A percentile compares a stretch with the other conserved stretches of the same genome.
phyloP scores from a whole-genome alignment of 306 rosid genomes.

The Morella rubra region DNA sequence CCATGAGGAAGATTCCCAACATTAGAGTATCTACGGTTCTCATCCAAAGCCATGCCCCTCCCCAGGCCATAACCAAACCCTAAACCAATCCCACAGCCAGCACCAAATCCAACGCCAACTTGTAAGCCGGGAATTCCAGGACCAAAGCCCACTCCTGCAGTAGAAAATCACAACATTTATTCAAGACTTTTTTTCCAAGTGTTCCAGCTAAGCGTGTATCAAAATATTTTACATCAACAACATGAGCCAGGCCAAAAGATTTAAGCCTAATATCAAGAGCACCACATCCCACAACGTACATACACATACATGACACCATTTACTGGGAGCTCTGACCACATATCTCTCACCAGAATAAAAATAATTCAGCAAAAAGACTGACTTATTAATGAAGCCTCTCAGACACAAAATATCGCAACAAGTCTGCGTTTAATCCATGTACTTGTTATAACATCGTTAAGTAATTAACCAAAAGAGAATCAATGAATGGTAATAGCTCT shows the following conservation, averaged over 20 bases:
- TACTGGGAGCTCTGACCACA: not conserved
- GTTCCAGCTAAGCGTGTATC: not conserved
- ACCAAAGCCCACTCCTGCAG: constrained; percentile 80
- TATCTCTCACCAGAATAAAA: not conserved
- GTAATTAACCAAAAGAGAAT: not conserved
- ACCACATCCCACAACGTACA: no score
- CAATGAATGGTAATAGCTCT: not conserved
- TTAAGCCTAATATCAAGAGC: not conserved
- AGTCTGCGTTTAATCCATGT: no score
- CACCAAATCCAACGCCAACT: constrained; percentile 80
- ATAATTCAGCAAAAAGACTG: no score
- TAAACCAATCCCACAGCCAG: constrained; percentile 85
- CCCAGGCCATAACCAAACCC: constrained; percentile 96
- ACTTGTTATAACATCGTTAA: not conserved
- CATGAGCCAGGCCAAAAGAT: not conserved
- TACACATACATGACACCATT: no score
- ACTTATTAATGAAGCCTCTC: not conserved
- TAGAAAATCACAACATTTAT: constrained; percentile 18
- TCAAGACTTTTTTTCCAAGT: not conserved
- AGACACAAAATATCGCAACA: not conserved
- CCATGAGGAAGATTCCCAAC: constrained; percentile 52
- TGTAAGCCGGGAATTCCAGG: constrained; percentile 90
- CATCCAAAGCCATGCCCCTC: constrained; percentile 78
- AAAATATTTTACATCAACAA: not conserved
- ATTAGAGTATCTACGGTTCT: constrained; percentile 59